Evolutionary conservation across 257 asterid genomes (phyloP).

Genomic region (Jasminum sambac): DNA sequence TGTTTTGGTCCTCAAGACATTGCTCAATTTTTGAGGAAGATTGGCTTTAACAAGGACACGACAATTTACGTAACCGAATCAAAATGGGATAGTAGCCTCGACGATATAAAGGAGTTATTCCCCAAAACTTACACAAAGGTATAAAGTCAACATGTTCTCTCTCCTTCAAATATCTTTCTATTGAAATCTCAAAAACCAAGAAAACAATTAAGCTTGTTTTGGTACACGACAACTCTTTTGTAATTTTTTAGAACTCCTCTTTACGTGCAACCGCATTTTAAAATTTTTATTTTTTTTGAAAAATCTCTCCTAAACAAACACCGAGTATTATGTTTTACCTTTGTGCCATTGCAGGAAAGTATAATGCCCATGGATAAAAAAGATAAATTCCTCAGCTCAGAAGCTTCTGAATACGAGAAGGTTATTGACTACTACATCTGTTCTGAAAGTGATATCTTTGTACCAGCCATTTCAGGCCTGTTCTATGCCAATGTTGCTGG

Average conservation of each 20-base stretch:
- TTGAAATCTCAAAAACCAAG: too few species aligned
- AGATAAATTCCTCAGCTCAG: conserved; percentile 43
- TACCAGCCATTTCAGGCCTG: conserved; percentile 75
- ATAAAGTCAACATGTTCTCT: conserved; percentile 3
- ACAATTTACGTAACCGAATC: conserved; percentile 79
- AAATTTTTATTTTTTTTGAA: too few species aligned
- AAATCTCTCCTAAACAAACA: not conserved
- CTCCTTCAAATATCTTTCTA: not conserved
- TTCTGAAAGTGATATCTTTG: conserved; percentile 46
- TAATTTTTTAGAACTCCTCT: too few species aligned
- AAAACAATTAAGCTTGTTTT: too few species aligned
- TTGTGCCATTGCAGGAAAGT: conserved; percentile 55
- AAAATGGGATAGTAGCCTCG: conserved; percentile 82
- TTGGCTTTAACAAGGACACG: conserved; percentile 74
- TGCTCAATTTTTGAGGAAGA: conserved; percentile 64
- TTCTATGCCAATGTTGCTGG: conserved; percentile 87
- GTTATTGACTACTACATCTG: conserved; percentile 50
- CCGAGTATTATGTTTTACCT: conserved; percentile 6
- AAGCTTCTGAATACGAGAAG: conserved; percentile 44
- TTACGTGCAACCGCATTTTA: too few species aligned
- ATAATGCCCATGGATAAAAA: conserved; percentile 60
- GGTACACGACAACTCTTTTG: too few species aligned
- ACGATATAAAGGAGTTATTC: conserved; percentile 66
- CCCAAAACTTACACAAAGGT: conserved; percentile 89
- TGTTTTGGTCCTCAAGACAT: conserved; percentile 79